Evolutionary conservation across 2,329 filamentous ascomycete genomes (phyloP), one percentile per base, ranked within the genome.

Genomic region (Paraconiothyrium sp.): DNA sequence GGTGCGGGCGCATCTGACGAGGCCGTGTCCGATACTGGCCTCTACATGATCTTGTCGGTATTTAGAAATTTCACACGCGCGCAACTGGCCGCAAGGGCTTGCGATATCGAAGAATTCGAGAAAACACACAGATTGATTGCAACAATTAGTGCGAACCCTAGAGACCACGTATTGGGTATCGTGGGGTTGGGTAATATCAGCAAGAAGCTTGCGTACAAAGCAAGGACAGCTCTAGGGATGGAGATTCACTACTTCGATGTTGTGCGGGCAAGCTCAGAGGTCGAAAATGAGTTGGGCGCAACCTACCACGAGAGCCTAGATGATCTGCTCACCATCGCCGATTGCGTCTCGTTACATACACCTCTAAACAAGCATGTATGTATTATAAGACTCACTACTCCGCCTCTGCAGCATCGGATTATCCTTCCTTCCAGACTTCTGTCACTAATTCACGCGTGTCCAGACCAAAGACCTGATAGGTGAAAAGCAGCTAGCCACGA

Each of bases 11-110:
- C 90, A 0, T 89, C 89, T 37, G 88, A 89, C 7, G 90, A 92
- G 71, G 87, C 89, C 4, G 90, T 92, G 1, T 90, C 90, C 51
- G 90, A 92, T 75, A 87, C 91, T 63, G 87, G 89, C n/a, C 82
- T 92, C 41, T 89, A 88, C 69, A 84, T 90, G 67, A 86, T 93
- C 67, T 85, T 93, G 52, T 86, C 86, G 7, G 88, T 86, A 11
- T 93, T 92, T 80, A 88, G 90, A 54, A 84, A 86, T 48, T 84
- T 92, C 13, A 83, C 86, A 1, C 92, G 89, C 86, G 89, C 85
- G 63, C 84, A 86, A 54, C 72, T 81, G 1, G 86, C 88, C 1
- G 88, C 89, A 0, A 75, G 83, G 2, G 79, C 81, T 3, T 73
- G 78, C 14, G 76, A 82, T 57, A 71, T 81, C 0, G 65, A 72